Percentiles rank a stretch among this genome's conserved stretches.
Evolutionary conservation across 2,329 filamentous ascomycete genomes (phyloP).

Genomic region (Pseudodiploospora longispora): DNA sequence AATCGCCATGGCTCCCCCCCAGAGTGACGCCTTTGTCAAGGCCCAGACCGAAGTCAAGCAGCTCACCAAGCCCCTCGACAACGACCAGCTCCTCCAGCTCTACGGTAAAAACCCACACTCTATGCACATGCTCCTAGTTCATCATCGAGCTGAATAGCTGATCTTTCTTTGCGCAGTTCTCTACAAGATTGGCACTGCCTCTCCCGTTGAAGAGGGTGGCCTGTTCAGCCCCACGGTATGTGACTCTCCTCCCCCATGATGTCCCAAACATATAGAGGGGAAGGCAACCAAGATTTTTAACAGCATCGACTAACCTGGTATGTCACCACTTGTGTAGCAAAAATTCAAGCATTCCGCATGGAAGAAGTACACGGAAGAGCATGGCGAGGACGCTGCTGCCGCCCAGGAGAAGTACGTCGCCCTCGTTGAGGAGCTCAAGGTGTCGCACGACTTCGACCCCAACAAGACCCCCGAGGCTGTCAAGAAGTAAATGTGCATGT

Average conservation of each 20-base stretch:
- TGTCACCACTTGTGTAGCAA: too few species aligned
- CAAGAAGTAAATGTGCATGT: slow-evolving; percentile 13
- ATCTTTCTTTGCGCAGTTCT: slow-evolving; percentile 32
- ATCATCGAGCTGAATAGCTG: neutral
- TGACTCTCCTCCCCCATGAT: neutral
- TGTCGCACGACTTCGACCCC: slow-evolving; percentile 57
- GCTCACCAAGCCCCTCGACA: slow-evolving; percentile 55
- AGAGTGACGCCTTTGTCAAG: slow-evolving; percentile 42
- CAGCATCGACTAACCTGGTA: too few species aligned
- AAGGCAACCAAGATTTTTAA: neutral
- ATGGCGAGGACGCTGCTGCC: slow-evolving; percentile 46
- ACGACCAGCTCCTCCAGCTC: slow-evolving; percentile 57
- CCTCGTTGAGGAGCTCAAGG: slow-evolving; percentile 64
- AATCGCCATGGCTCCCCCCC: slow-evolving; percentile 29
- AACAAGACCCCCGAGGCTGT: slow-evolving; percentile 56
- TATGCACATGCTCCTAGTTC: neutral
- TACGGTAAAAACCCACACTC: slow-evolving; percentile 38
- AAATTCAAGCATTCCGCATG: slow-evolving; percentile 63
- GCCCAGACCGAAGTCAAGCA: slow-evolving; percentile 58
- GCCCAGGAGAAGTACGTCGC: slow-evolving; percentile 73
- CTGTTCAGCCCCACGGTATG: slow-evolving; percentile 62
- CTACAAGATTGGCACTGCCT: slow-evolving; percentile 50
- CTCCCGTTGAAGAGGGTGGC: slow-evolving; percentile 52
- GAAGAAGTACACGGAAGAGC: slow-evolving; percentile 60
- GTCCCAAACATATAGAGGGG: too few species aligned